Evolutionary conservation across 208 protist genomes (phyloP).

Genomic region (Phytomonas serpens): DNA sequence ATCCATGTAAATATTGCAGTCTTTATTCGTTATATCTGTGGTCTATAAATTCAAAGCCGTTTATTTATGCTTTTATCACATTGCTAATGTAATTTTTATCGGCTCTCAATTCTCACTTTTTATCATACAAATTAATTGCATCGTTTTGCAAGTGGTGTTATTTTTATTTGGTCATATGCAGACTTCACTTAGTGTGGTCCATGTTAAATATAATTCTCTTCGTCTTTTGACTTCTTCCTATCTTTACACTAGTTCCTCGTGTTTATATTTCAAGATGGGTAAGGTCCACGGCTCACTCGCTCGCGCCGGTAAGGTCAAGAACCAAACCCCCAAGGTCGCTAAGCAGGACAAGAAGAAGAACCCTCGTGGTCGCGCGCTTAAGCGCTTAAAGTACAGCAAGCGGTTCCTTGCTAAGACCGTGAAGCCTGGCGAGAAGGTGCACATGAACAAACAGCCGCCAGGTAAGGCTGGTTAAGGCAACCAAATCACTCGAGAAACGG

Average conservation of each 20-base stretch:
- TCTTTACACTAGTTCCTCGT: not conserved
- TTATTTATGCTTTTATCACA: not conserved
- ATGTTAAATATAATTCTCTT: not conserved
- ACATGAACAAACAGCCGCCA: constrained; percentile 90
- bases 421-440: constrained; percentile 90
- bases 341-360: constrained; percentile 95
- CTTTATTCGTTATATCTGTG: not conserved
- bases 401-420: constrained; percentile 93
- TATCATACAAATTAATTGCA: not conserved
- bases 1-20: not conserved
- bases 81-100: not conserved
- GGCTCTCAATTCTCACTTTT: not conserved
- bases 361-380: constrained; percentile 93
- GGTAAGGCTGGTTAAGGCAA: constrained; percentile 80
- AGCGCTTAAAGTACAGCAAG: constrained; percentile 96
- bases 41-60: not conserved
- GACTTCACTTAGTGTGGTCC: not conserved
- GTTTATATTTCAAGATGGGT: constrained; percentile 70
- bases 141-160: not conserved
- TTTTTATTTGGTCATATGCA: not conserved
- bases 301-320: constrained; percentile 98
- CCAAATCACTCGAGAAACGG: not conserved
- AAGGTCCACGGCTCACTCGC: constrained; percentile 98
- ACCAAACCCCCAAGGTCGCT: constrained; percentile 96
- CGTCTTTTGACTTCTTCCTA: not conserved